These are phyloP conservation scores for Xylaria digitata DNA, from an alignment of 2,329 filamentous ascomycete species.

Conservation along the genomic window DNA sequence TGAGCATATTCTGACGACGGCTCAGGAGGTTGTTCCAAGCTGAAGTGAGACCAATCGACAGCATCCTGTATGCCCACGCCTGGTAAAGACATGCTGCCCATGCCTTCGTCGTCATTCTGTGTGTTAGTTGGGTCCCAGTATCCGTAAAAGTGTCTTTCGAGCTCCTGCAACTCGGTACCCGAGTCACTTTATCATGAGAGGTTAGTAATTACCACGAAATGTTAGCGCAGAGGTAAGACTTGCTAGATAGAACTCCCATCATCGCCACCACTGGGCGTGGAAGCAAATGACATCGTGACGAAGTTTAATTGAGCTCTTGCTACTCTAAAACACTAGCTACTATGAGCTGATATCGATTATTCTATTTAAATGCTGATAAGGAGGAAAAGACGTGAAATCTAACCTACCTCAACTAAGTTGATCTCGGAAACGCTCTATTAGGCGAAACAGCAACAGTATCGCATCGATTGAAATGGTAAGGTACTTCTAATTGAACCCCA, in stretches of 20 bases:
- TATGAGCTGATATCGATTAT: background rate
- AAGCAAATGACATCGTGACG: constrained; percentile 18
- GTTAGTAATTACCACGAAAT: background rate
- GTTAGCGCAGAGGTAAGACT: background rate
- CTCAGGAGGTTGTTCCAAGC: background rate
- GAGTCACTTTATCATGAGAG: constrained; percentile 9
- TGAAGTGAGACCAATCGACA: constrained; percentile 3
- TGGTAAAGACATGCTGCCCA: background rate
- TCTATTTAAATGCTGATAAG: background rate
- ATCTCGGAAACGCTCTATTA: background rate
- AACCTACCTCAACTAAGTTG: background rate
- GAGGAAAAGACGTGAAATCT: background rate
- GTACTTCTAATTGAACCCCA: no score
- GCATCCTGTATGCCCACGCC: constrained; percentile 9
- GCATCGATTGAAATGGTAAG: background rate
- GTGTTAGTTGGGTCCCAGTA: background rate
- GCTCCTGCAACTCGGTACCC: constrained; percentile 4
- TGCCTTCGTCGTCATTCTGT: constrained; percentile 1
- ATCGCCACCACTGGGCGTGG: background rate
- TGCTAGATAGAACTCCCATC: constrained; percentile 5
- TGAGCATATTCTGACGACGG: background rate
- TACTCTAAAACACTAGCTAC: background rate
- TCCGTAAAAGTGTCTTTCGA: background rate
- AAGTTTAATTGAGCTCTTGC: background rate
- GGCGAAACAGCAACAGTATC: background rate